Conservation (phyloP, 306 rosid genomes). For the Ziziphus jujuba region DNA sequence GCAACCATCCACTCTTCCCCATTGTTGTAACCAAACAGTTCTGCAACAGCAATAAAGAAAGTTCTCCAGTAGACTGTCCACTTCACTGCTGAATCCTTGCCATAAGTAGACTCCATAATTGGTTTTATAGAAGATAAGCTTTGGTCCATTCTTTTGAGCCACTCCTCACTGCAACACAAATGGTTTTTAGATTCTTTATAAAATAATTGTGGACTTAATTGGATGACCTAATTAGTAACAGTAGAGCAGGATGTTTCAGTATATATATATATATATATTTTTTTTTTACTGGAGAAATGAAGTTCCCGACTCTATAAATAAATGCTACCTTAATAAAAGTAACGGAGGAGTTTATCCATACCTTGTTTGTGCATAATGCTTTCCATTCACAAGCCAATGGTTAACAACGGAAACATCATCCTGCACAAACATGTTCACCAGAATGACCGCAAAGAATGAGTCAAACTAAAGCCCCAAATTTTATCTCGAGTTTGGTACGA, state of each 20-base stretch:
- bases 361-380: conserved; percentile 90
- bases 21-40: conserved; percentile 74
- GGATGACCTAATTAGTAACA: background rate
- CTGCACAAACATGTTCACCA: conserved; percentile 34
- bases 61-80: conserved; percentile 98
- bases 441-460: conserved; percentile 7
- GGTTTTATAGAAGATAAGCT: conserved; percentile 52
- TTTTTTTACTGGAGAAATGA: too few species aligned
- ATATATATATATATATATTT: too few species aligned
- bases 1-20: conserved; percentile 98
- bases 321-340: background rate
- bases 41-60: conserved; percentile 86
- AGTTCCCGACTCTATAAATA: background rate
- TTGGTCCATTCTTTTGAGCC: conserved; percentile 92
- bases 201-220: background rate
- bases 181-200: background rate
- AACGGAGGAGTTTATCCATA: conserved; percentile 13
- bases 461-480: conserved; percentile 1
- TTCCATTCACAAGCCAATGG: conserved; percentile 90
- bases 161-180: conserved; percentile 75
- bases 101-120: conserved; percentile 82
- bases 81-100: conserved; percentile 74
- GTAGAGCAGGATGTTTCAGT: background rate
- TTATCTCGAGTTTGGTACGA: too few species aligned
- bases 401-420: conserved; percentile 73